Base-by-base conservation (phyloP, 176 grass and related monocot species). In the Miscanthus lutarioriparius region DNA sequence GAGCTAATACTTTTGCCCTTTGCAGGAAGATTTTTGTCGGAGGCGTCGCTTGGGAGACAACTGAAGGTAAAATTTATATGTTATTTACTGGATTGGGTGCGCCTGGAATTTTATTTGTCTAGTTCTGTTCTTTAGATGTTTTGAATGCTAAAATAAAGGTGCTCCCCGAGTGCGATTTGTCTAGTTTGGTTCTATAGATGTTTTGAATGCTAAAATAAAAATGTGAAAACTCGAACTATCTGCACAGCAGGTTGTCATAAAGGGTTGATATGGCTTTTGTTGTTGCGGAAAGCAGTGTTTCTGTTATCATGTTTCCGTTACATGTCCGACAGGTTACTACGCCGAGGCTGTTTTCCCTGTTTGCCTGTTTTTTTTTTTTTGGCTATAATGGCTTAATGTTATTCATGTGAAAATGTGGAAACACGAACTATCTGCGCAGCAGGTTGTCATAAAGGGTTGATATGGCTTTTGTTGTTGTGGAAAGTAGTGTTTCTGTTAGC, bases 11-110 rank as follows among this genome's bases (percentile, higher is more conserved):
- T 45, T 16, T 40, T 59, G 6, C 19, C n/a, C 82, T 69, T 89
- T 67, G 79, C 88, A 95, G 93, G 78, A 95, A 95, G 91, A 90
- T 95, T 82, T 95, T 95, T 43, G 88, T 95, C 8, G 90, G 93
- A 74, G 93, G 93, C 14, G 93, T 95, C 43, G 87, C 90, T 67
- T 95, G 93, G 93, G 93, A 95, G 59, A 95, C 90, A 2, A 80
- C 79, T n/a, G 93, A 95, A 88, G 93, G 93, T 95, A 64, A 33
- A 80, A 74, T 6, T 13, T 40, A 3, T 27, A 38, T 73, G 54
- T 16, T 47, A 3, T 36, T 83, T 72, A 19, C 47, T 23, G 27
- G 20, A 17, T 86, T 65, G 15, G 14, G 23, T 22, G 27, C 33
- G 1, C n/a, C 10, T 2, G 39, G n/a, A 2, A 15, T 56, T 71